phyloP scores from a whole-genome alignment of 1,139 yeast species.

The Pichia sp. region DNA sequence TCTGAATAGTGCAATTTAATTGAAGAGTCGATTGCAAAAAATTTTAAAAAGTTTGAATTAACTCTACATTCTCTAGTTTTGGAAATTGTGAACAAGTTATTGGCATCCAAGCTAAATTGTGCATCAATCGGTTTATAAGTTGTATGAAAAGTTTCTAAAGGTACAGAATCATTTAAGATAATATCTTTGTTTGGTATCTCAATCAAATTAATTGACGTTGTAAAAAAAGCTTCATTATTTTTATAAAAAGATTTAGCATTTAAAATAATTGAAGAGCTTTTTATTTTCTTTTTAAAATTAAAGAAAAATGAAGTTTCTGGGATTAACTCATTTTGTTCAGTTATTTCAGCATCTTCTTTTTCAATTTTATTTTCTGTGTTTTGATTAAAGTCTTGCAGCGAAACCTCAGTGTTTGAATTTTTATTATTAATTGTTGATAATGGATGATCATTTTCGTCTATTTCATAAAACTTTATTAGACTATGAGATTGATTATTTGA shows the following conservation, averaged over 20 bases:
- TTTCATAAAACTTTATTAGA: background rate
- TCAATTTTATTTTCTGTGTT: too few species aligned
- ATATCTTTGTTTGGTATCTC: background rate
- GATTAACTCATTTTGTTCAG: too few species aligned
- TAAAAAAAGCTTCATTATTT: too few species aligned
- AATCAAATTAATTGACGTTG: too few species aligned
- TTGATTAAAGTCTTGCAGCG: too few species aligned
- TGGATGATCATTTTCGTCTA: constrained; percentile 3
- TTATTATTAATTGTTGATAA: background rate
- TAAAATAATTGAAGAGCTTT: too few species aligned
- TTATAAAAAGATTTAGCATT: too few species aligned
- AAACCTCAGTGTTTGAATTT: too few species aligned
- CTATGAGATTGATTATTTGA: too few species aligned
- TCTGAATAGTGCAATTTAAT: constrained; percentile 31
- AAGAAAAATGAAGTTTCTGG: too few species aligned
- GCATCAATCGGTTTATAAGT: constrained; percentile 5
- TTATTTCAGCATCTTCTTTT: too few species aligned
- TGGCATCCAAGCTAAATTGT: too few species aligned
- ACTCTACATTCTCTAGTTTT: constrained; percentile 44
- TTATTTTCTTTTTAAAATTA: background rate
- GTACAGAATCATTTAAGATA: constrained; percentile 7
- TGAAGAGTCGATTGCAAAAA: constrained; percentile 43
- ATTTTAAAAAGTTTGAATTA: constrained; percentile 40
- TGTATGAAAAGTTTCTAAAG: constrained; percentile 13
- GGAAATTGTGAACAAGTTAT: background rate